Base-by-base conservation (phyloP, 306 rosid species). In the Heteromeles arbutifolia region DNA sequence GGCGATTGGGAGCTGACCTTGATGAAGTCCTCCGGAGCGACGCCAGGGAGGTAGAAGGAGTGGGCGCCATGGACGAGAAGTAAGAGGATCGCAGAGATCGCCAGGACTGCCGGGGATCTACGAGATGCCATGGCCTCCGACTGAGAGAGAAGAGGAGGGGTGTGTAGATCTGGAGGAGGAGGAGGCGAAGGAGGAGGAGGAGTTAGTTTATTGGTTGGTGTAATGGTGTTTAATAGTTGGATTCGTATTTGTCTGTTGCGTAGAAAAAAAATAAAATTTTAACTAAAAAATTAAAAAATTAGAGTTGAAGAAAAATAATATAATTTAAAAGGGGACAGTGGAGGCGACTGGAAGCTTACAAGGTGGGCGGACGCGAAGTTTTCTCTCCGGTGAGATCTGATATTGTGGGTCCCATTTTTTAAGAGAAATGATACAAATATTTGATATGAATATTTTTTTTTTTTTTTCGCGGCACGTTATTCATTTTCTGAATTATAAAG, bases 21-120 rank as follows among this genome's bases (percentile, higher is more conserved):
- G 19, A 52, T 32, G 85, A 96, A 92, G 61, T 92, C 99, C 83
- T 90, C 93, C 2, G 99, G 99, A 45, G 99, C 99, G 64, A 96
- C 99, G 26, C 99, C 99, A 17, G 99, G 99, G 78, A 96, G 99
- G 78, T 96, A 96, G 86, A 96, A 96, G 75, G 83, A 88, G 84
- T 65, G 73, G 77, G 81, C 87, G 68, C 82, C 85, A 79, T 87
- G 93, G 79, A 92, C 12, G 78, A 96, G 82, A 53, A 84, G 65
- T 34, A 92, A 85, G 39, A 90, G 74, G 54, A 85, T 75, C 68
- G 82, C 34, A 62, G 75, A 80, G 50, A 85, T 77, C 68, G 83
- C 37, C 59, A 80, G 45, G 52, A 70, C 29, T 37, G 82, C 72
- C 70, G 72, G 72, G 79, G 96, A 90, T 87, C 97, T 81, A 79